Evolutionary conservation across 2,329 filamentous ascomycete species (phyloP).

Genomic region (Pyrenophora seminiperda): DNA sequence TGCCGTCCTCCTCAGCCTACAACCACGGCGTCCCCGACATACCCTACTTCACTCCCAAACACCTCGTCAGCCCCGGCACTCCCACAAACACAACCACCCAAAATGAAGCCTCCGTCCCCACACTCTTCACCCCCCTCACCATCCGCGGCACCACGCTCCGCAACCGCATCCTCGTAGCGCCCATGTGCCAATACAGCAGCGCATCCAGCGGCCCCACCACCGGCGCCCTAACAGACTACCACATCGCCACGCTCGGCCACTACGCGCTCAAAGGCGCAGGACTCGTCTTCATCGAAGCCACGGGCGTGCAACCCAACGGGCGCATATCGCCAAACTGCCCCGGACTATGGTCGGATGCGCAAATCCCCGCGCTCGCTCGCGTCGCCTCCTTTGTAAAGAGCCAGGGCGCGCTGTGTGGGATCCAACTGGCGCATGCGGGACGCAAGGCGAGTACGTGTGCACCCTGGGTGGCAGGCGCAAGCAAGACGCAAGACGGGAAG

Average conservation of each 20-base stretch:
- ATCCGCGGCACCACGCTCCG: conserved; percentile 43
- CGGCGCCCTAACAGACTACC: conserved; percentile 47
- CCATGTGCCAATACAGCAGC: conserved; percentile 48
- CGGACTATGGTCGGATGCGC: conserved; percentile 45
- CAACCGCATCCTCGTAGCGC: conserved; percentile 47
- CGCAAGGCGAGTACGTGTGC: conserved; percentile 44
- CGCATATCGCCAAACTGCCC: conserved; percentile 46
- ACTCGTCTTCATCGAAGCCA: conserved; percentile 46
- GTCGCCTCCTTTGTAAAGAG: conserved; percentile 46
- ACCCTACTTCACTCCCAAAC: conserved; percentile 55
- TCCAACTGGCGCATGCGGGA: conserved; percentile 47
- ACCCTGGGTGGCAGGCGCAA: conserved; percentile 34
- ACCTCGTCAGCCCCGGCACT: conserved; percentile 50
- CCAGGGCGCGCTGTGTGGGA: conserved; percentile 38
- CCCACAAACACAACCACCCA: conserved; percentile 15
- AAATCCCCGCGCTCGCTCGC: conserved; percentile 41
- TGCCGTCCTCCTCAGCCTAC: conserved; percentile 35
- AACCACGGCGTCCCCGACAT: conserved; percentile 35
- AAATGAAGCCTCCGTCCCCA: conserved; percentile 31
- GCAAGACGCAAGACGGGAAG: conserved; percentile 25
- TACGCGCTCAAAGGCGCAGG: conserved; percentile 47
- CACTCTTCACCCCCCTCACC: conserved; percentile 45
- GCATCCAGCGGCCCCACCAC: conserved; percentile 43
- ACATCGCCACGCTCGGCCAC: conserved; percentile 47
- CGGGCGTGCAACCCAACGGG: conserved; percentile 44